A percentile compares a stretch with the other conserved stretches of the same genome.
phyloP scores from a whole-genome alignment of 176 grass and related monocot genomes.

The Bothriochloa decipiens region DNA sequence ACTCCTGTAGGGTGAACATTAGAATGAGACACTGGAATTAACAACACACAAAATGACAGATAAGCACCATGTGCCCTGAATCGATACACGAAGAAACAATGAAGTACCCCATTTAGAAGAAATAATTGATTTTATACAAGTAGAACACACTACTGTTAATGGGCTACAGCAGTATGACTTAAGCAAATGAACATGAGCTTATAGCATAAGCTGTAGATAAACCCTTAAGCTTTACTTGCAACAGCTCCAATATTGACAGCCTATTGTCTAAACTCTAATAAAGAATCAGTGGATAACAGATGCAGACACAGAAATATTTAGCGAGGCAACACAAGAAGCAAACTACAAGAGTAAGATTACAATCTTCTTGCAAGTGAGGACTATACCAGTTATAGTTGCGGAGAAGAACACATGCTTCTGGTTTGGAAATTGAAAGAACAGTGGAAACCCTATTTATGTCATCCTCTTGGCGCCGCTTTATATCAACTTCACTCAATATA shows the following conservation, averaged over 20 bases:
- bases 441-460: conserved; percentile 96
- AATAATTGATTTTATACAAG: conserved; percentile 16
- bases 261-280: not conserved
- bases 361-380: not conserved
- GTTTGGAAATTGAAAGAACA: conserved; percentile 89
- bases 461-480: conserved; percentile 81
- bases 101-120: not conserved
- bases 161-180: conserved; percentile 23
- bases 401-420: conserved; percentile 86
- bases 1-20: conserved; percentile 63
- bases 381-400: conserved; percentile 84
- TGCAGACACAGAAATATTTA: not conserved
- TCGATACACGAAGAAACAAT: conserved; percentile 28
- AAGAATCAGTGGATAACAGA: no score
- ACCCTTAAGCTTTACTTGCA: not conserved
- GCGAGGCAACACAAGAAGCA: not conserved
- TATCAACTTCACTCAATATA: conserved; percentile 81
- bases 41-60: conserved; percentile 24
- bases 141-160: not conserved
- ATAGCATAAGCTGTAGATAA: conserved; percentile 10
- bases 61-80: conserved; percentile 1
- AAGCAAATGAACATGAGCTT: not conserved
- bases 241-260: conserved; percentile 28
- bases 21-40: conserved; percentile 35
- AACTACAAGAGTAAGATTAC: not conserved